These are phyloP conservation scores for Populus nigra DNA, from an alignment of 345 rosid species.

Conservation along the genomic window DNA sequence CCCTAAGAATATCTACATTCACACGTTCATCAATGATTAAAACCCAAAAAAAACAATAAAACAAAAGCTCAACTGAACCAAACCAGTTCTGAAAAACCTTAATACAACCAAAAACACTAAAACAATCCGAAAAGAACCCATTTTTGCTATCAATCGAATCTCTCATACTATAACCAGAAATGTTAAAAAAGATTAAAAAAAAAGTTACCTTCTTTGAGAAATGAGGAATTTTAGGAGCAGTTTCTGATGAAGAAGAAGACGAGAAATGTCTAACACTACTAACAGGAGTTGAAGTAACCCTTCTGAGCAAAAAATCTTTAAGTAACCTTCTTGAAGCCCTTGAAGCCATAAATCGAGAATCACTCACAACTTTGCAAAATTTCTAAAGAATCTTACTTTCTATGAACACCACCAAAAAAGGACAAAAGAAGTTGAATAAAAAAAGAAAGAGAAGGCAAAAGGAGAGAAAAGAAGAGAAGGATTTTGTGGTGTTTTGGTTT, in stretches of 20 bases:
- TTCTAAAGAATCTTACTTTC: neutral
- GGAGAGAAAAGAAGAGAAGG: neutral
- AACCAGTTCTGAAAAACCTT: too few relatives aligned
- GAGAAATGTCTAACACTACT: conserved; percentile 45
- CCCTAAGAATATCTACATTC: neutral
- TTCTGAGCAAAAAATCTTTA: conserved; percentile 35
- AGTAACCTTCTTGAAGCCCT: conserved; percentile 44
- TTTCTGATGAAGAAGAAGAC: conserved; percentile 35
- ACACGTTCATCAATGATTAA: neutral
- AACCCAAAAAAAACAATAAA: neutral
- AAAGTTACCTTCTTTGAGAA: conserved; percentile 61
- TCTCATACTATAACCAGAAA: neutral
- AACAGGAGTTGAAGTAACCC: conserved; percentile 35
- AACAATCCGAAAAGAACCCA: neutral
- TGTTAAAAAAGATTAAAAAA: neutral
- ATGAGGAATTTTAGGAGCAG: conserved; percentile 67
- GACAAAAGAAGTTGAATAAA: neutral
- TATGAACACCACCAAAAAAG: neutral
- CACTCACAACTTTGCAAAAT: neutral
- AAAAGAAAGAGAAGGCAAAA: neutral
- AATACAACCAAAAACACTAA: neutral
- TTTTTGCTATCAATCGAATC: neutral
- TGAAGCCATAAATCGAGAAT: conserved; percentile 42
- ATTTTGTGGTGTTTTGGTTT: neutral
- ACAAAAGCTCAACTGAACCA: neutral